Percentiles rank a stretch among this genome's conserved stretches.
phyloP scores from a whole-genome alignment of 169 alveolate genomes.

The Eimeria praecox region DNA sequence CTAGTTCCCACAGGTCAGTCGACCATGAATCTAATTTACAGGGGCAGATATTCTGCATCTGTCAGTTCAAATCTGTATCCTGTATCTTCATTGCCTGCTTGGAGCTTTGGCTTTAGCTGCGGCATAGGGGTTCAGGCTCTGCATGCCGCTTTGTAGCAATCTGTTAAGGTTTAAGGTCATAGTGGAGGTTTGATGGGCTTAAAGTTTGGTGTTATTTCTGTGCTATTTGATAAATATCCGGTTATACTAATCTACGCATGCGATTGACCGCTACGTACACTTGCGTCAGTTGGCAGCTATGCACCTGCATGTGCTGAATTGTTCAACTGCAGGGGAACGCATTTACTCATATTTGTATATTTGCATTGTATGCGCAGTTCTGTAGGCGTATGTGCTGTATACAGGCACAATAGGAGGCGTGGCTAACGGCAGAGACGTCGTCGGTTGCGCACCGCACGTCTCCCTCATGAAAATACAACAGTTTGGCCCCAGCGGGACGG shows the following conservation, averaged over 20 bases:
- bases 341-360: background rate
- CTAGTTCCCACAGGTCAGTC: background rate
- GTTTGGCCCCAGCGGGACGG: constrained; percentile 61
- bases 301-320: background rate
- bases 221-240: background rate
- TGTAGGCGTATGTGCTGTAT: background rate
- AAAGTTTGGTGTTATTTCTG: background rate
- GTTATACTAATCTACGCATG: background rate
- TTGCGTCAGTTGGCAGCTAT: background rate
- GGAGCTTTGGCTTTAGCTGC: background rate
- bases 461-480: constrained; percentile 24
- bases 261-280: background rate
- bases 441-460: constrained; percentile 83
- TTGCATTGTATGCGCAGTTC: background rate
- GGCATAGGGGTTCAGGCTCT: background rate
- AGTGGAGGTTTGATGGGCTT: background rate
- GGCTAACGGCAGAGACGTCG: constrained; percentile 80
- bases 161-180: background rate
- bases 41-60: background rate
- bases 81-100: background rate
- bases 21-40: background rate
- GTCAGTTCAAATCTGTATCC: background rate
- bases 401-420: constrained; percentile 86
- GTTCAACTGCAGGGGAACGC: background rate
- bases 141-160: background rate